Conservation (phyloP, 768 basidiomycete genomes). For the Macrolepiota dolichaula region DNA sequence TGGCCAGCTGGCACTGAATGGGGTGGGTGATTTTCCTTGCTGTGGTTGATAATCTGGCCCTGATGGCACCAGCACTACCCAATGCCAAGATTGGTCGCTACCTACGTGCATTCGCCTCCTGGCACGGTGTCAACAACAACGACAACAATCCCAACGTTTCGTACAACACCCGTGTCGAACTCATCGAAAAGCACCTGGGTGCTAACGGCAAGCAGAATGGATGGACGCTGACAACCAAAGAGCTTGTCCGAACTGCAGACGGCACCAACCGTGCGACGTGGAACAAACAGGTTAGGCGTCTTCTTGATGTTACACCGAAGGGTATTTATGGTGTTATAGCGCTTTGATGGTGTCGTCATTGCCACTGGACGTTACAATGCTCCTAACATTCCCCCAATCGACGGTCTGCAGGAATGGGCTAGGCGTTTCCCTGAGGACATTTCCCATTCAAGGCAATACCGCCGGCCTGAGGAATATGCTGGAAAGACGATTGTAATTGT, state of each 20-base stretch:
- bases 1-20: constrained; percentile 31
- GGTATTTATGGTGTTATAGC: constrained; percentile 17
- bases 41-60: not conserved
- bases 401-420: constrained; percentile 32
- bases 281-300: constrained; percentile 30
- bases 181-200: constrained; percentile 34
- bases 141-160: constrained; percentile 34
- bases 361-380: constrained; percentile 33
- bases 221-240: constrained; percentile 32
- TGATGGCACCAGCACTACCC: constrained; percentile 24
- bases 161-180: constrained; percentile 48
- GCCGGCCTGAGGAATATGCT: constrained; percentile 30
- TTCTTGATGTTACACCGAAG: not conserved
- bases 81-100: constrained; percentile 33
- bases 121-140: constrained; percentile 37
- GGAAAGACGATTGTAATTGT: constrained; percentile 40
- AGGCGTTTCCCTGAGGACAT: constrained; percentile 29
- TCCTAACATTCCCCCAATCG: constrained; percentile 28
- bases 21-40: constrained; percentile 19
- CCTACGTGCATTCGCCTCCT: constrained; percentile 38
- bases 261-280: constrained; percentile 29
- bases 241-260: constrained; percentile 18
- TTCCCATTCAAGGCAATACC: constrained; percentile 39
- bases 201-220: constrained; percentile 26
- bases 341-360: constrained; percentile 32